Conservation (phyloP, 2,329 filamentous ascomycete genomes). For the Penicillium concentricum region DNA sequence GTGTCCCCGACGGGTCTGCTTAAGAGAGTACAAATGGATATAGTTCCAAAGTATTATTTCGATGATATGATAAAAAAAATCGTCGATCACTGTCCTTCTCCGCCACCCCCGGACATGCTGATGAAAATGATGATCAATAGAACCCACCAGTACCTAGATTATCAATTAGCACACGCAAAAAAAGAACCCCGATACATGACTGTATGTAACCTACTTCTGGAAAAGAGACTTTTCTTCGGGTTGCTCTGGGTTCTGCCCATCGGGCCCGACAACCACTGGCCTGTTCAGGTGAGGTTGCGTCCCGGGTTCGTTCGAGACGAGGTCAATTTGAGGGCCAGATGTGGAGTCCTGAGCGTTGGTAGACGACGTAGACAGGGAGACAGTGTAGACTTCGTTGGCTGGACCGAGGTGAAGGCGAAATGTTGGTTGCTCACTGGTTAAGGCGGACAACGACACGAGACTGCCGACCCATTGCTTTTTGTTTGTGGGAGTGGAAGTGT, state of each 20-base stretch:
- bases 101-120: conserved; percentile 39
- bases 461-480: conserved; percentile 43
- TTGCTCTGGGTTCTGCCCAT: conserved; percentile 40
- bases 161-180: background rate
- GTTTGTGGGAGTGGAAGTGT: conserved; percentile 36
- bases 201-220: conserved; percentile 38
- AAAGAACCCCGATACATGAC: background rate
- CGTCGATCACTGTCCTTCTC: conserved; percentile 28
- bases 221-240: conserved; percentile 45
- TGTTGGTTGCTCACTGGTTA: conserved; percentile 31
- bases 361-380: conserved; percentile 35
- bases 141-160: conserved; percentile 49
- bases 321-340: conserved; percentile 30
- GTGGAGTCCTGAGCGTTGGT: conserved; percentile 17
- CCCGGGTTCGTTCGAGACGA: conserved; percentile 34
- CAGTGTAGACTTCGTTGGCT: conserved; percentile 39
- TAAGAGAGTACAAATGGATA: background rate
- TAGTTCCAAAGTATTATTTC: background rate
- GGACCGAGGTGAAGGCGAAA: conserved; percentile 43
- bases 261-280: conserved; percentile 39
- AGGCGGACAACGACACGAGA: conserved; percentile 38
- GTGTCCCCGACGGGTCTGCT: too few species aligned
- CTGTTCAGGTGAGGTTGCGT: conserved; percentile 41
- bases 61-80: background rate
- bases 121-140: conserved; percentile 43